These are phyloP conservation scores for Aspergillus uvarum DNA, from an alignment of 2,329 filamentous ascomycete genomes.

Conservation along the genomic window DNA sequence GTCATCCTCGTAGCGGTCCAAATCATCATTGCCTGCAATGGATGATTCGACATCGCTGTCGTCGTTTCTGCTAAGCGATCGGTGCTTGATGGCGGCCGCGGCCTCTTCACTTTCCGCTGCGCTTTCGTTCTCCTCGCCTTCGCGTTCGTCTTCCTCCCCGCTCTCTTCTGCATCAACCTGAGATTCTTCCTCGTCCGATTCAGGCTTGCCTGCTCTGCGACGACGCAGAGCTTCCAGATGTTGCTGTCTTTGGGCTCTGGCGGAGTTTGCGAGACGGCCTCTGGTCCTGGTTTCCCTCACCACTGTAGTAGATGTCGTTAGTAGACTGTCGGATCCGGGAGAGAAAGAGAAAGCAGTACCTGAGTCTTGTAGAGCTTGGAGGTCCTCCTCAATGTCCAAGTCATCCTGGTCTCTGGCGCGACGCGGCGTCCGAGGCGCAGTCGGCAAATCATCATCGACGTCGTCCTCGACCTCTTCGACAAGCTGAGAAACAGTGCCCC, in stretches of 20 bases:
- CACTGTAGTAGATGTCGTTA: constrained; percentile 23
- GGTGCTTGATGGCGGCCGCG: constrained; percentile 12
- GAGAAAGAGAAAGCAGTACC: constrained; percentile 22
- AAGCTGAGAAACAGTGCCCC: constrained; percentile 25
- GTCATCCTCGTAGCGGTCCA: constrained; percentile 59
- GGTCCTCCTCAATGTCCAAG: constrained; percentile 47
- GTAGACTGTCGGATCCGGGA: not conserved
- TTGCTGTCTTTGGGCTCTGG: constrained; percentile 39
- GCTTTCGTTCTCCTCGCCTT: constrained; percentile 15
- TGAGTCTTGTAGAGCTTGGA: constrained; percentile 47
- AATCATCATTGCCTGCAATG: constrained; percentile 41
- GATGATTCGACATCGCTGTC: constrained; percentile 35
- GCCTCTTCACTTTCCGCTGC: constrained; percentile 18
- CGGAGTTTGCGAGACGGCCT: constrained; percentile 40
- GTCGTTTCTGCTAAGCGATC: constrained; percentile 17
- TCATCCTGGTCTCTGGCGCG: constrained; percentile 32
- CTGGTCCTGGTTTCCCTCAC: constrained; percentile 43
- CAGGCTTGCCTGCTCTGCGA: constrained; percentile 43
- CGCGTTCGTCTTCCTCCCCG: constrained; percentile 26
- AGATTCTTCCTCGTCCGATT: constrained; percentile 27
- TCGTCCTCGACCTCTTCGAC: constrained; percentile 28
- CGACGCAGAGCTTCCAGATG: constrained; percentile 46
- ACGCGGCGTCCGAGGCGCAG: constrained; percentile 25
- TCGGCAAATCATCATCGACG: constrained; percentile 17
- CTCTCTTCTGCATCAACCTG: constrained; percentile 17